Conservation (phyloP, 1,139 yeast genomes). For the Saccharomyces hybrid region DNA sequence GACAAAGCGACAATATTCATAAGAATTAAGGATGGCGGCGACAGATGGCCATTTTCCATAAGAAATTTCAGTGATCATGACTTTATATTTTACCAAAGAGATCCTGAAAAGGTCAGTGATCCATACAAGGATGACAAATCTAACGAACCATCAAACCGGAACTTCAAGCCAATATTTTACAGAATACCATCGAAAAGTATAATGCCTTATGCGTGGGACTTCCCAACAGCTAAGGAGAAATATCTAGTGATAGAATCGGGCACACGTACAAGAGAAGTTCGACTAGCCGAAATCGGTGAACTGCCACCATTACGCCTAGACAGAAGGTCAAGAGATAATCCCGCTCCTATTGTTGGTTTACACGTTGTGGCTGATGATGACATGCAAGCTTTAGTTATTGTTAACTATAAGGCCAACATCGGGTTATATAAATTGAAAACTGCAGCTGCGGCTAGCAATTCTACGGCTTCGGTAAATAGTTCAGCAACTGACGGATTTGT, state of each 20-base stretch:
- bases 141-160: slow-evolving; percentile 34
- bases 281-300: slow-evolving; percentile 87
- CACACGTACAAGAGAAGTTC: slow-evolving; percentile 69
- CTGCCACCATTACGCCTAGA: slow-evolving; percentile 79
- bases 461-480: slow-evolving; percentile 29
- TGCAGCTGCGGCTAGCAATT: slow-evolving; percentile 10
- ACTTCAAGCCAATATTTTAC: slow-evolving; percentile 66
- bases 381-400: slow-evolving; percentile 74
- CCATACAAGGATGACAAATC: slow-evolving; percentile 51
- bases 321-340: slow-evolving; percentile 35
- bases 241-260: slow-evolving; percentile 68
- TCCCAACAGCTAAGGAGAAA: slow-evolving; percentile 81
- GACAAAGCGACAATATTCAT: slow-evolving; percentile 80
- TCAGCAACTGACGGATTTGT: slow-evolving; percentile 48
- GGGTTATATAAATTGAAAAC: slow-evolving; percentile 55
- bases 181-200: slow-evolving; percentile 82
- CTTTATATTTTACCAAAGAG: slow-evolving; percentile 76
- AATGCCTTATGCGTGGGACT: slow-evolving; percentile 98
- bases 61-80: slow-evolving; percentile 82
- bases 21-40: slow-evolving; percentile 62
- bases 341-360: slow-evolving; percentile 56
- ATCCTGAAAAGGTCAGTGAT: slow-evolving; percentile 51
- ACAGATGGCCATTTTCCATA: slow-evolving; percentile 87
- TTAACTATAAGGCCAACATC: slow-evolving; percentile 70
- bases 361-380: slow-evolving; percentile 97